Conservation (phyloP, 2,329 filamentous ascomycete genomes). For the Monascus ruber region DNA sequence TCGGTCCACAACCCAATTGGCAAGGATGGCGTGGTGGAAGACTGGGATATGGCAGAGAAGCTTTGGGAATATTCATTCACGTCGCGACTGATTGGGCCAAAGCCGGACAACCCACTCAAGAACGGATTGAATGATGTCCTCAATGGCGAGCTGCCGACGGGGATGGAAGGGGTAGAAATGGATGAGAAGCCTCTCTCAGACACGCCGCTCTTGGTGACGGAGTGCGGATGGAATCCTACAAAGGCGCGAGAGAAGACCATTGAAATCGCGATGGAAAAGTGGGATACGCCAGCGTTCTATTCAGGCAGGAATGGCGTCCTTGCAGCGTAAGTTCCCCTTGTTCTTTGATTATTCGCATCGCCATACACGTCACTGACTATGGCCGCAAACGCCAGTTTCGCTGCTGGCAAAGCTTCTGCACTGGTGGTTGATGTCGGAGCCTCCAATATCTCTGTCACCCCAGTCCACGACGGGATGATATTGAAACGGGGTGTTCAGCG, state of each 20-base stretch:
- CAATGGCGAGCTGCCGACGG: slow-evolving; percentile 46
- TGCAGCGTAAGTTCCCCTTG: slow-evolving; percentile 47
- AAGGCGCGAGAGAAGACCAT: slow-evolving; percentile 90
- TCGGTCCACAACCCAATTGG: slow-evolving; percentile 90
- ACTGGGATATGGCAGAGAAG: slow-evolving; percentile 85
- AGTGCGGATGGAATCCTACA: slow-evolving; percentile 80
- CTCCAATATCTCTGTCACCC: slow-evolving; percentile 76
- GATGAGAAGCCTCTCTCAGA: slow-evolving; percentile 73
- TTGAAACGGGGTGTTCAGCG: slow-evolving; percentile 81
- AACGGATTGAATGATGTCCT: slow-evolving; percentile 67
- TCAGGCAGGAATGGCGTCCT: slow-evolving; percentile 80
- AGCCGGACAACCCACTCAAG: slow-evolving; percentile 56
- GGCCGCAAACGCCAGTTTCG: slow-evolving; percentile 45
- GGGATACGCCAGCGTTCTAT: slow-evolving; percentile 92
- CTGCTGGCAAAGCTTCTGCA: slow-evolving; percentile 83
- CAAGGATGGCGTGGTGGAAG: slow-evolving; percentile 78
- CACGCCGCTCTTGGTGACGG: slow-evolving; percentile 84
- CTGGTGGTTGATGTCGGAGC: slow-evolving; percentile 88
- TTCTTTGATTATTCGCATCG: neutral
- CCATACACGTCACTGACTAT: neutral
- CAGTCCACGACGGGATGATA: slow-evolving; percentile 88
- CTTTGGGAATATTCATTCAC: slow-evolving; percentile 91
- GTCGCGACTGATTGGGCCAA: slow-evolving; percentile 70
- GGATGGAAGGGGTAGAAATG: slow-evolving; percentile 49
- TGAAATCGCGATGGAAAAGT: slow-evolving; percentile 93